Conservation (phyloP, 208 protist species). For the Leishmania mexicana region DNA sequence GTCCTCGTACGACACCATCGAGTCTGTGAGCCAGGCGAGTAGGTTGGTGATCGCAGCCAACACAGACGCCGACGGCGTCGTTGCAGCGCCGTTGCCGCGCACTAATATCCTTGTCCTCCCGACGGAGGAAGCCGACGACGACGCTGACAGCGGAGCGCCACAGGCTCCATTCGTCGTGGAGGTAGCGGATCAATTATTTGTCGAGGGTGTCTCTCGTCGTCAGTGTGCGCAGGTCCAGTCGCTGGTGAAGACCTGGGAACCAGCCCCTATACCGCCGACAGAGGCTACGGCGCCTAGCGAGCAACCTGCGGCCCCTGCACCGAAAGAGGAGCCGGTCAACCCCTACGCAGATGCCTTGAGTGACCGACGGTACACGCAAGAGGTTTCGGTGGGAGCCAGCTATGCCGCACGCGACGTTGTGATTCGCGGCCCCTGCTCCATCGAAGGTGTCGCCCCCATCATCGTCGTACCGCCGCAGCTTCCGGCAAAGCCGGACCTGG, state of each 20-base stretch:
- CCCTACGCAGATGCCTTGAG: slow-evolving; percentile 35
- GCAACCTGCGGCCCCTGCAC: not conserved
- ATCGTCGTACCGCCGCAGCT: slow-evolving; percentile 75
- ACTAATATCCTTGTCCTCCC: slow-evolving; percentile 72
- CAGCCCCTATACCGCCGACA: not conserved
- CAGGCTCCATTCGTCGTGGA: slow-evolving; percentile 30
- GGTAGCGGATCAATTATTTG: slow-evolving; percentile 53
- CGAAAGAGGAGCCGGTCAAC: slow-evolving; percentile 1
- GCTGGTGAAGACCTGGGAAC: slow-evolving; percentile 16
- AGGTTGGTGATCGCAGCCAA: slow-evolving; percentile 45
- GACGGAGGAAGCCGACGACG: slow-evolving; percentile 4
- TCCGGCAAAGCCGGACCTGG: slow-evolving; percentile 35
- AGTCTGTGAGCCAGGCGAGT: slow-evolving; percentile 58
- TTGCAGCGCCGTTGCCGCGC: slow-evolving; percentile 46
- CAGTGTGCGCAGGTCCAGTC: slow-evolving; percentile 25
- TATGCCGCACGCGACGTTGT: slow-evolving; percentile 51
- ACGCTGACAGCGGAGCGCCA: not conserved
- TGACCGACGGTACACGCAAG: slow-evolving; percentile 21
- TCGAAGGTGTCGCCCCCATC: slow-evolving; percentile 63
- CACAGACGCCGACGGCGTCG: slow-evolving; percentile 53
- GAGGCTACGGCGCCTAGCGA: not conserved
- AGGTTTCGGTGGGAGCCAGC: slow-evolving; percentile 37
- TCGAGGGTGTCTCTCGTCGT: slow-evolving; percentile 47
- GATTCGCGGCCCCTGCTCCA: slow-evolving; percentile 43
- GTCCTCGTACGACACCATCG: slow-evolving; percentile 61